phyloP scores from a whole-genome alignment of 805 yeast genomes.

The Saccharomycopsis fermentans region DNA sequence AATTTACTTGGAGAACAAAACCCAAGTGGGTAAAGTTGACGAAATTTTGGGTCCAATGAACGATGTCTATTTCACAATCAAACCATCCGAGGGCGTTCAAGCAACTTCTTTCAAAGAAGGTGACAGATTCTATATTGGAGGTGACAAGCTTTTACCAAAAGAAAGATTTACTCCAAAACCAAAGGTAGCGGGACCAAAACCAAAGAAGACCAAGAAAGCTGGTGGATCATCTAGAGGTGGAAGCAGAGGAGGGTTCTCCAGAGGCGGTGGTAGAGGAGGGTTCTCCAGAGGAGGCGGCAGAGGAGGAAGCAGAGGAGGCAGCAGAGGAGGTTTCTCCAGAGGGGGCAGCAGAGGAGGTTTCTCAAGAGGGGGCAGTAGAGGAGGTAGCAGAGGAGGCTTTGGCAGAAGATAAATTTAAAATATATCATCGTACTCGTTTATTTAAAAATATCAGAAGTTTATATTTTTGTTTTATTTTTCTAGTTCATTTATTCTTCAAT shows the following conservation, averaged over 20 bases:
- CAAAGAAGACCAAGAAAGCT: slow-evolving; percentile 54
- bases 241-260: slow-evolving; percentile 38
- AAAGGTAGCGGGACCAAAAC: slow-evolving; percentile 68
- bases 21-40: slow-evolving; percentile 94
- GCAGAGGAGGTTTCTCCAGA: slow-evolving; percentile 28
- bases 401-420: slow-evolving; percentile 18
- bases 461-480: not conserved
- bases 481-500: not conserved
- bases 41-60: slow-evolving; percentile 96
- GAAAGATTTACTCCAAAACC: slow-evolving; percentile 98
- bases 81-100: slow-evolving; percentile 93
- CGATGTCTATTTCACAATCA: slow-evolving; percentile 95
- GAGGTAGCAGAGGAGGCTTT: slow-evolving; percentile 31
- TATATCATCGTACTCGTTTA: not conserved
- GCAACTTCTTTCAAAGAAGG: slow-evolving; percentile 90
- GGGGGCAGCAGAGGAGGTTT: slow-evolving; percentile 29
- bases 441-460: not conserved
- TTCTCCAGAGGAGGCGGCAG: slow-evolving; percentile 41
- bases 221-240: slow-evolving; percentile 41
- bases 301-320: slow-evolving; percentile 33
- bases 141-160: slow-evolving; percentile 88
- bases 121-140: slow-evolving; percentile 91
- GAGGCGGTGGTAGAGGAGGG: slow-evolving; percentile 36
- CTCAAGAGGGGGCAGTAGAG: slow-evolving; percentile 32
- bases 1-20: slow-evolving; percentile 89